Evolutionary conservation across 768 basidiomycete genomes (phyloP), one percentile per base, ranked within the genome.

Genomic region (Suillus discolor): DNA sequence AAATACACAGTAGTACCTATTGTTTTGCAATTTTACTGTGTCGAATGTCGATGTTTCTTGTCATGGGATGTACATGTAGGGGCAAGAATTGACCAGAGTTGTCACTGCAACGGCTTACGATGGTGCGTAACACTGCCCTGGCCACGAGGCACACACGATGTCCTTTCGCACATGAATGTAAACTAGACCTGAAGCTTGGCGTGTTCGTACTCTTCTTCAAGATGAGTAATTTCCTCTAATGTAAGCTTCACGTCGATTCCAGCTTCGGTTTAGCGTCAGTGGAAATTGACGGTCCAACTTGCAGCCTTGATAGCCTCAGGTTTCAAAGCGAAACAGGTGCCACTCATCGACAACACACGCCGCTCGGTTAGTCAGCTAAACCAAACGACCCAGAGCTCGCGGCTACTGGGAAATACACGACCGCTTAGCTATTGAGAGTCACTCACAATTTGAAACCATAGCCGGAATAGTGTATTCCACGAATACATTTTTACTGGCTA

Each of bases 201-300:
- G 31, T 31, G 8, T 28, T 51, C 25, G 71, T 87, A 87, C 1
- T 75, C 73, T 68, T 83, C 80, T 51, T 80, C 79, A 59, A 88
- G 75, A 51, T 77, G 78, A 62, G 79, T 75, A 42, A 83, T 74
- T 67, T 88, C 87, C 31, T 86, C 87, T 15, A 72, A 71, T 0
- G 80, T 80, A 65, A 88, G 74, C 47, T 80, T 73, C 55, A 87
- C 67, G 47, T 84, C 73, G 42, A 84, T 71, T 1, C 73, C 73
- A 62, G 64, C 78, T 80, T 60, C n/a, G 36, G 42, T 18, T 6
- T 3, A 3, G 28, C n/a, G 20, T 73, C 36, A 74, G 62, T 8
- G 31, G 31, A 0, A 31, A 31, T 6, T 31, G 31, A 31, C 31
- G 6, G 31, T 31, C 6, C 31, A 31, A 1, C 1, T 31, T 31